Evolutionary conservation across 2,329 filamentous ascomycete species (phyloP), one percentile per base, ranked within the genome.

Genomic region (Penicillium sp.): DNA sequence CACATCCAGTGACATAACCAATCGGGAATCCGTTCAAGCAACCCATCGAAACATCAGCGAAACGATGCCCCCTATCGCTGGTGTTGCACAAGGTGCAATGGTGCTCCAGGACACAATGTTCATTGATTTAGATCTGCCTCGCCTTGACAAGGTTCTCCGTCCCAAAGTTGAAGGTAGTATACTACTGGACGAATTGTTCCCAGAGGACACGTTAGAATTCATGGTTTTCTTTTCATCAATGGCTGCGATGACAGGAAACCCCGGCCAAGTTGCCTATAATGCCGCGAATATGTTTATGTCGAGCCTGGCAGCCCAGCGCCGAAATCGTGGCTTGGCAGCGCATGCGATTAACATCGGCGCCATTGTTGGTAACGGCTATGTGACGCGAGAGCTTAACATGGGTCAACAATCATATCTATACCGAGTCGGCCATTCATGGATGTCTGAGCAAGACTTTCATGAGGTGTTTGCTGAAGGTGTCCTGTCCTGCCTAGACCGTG

Each of bases 221-320:
- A 79, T 79, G 64, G 61, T 80, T 16, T 63, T 76, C 27, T 64
- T 79, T 6, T 77, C 76, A 0, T 79, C 76, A 0, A 62, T 74
- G 13, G 66, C 68, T 19, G 71, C 72, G 2, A 66, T 75, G 10
- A 64, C 77, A 31, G 71, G 73, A 9, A 67, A 68, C 41, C 56
- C 65, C 13, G 66, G 66, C 21, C 66, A 77, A 46, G 69, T 70
- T 1, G 70, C 68, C 4, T 79, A 79, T 50, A 72, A 73, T 13
- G 72, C 75, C 5, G 76, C 70, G 2, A 75, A 74, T 41, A 67
- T 71, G 19, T 79, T 73, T 57, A 69, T 74, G 55, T 72, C 76
- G 41, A 63, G 64, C 16, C 27, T 71, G 6, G 68, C 68, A 13
- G 49, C 57, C 15, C 58, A 66, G 13, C 58, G 68, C 16, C 46